Evolutionary conservation across 345 rosid species (phyloP), one percentile per base, ranked within the genome.

Genomic region (Cochlearia excelsa): DNA sequence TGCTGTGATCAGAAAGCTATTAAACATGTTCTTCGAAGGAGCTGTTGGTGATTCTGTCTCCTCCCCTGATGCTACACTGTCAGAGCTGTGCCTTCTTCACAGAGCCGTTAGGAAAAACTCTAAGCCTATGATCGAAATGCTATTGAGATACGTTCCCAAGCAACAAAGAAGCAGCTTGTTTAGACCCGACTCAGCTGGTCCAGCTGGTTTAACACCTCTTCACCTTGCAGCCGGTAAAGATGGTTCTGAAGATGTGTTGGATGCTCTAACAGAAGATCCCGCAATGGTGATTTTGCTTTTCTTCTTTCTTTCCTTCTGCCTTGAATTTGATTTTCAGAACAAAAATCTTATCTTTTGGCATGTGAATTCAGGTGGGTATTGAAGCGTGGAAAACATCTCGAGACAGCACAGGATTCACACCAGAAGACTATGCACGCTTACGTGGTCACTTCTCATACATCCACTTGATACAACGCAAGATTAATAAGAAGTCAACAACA

Each of bases 161-260:
- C 59, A 61, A 30, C 71, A 54, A 49, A 45, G 35, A 30, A 46
- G 52, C 5, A 74, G 68, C 61, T 67, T 90, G 75, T 94, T 94
- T 66, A 84, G 80, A 74, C 99, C 99, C 1, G 90, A 94, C 75
- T 83, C 63, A 38, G n/a, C 69, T 10, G 99, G 99, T 62, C 96
- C 97, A 45, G 90, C 82, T 26, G 95, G 99, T 76, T 80, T 90
- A 83, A 94, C 99, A 26, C 97, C 99, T 74, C 95, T 90, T 61
- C 99, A 94, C 77, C 85, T 94, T 62, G 99, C 96, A 52, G 99
- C 99, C 1, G 99, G 99, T 57, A 94, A 84, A 85, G 99, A 94
- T 76, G 90, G 83, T 64, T 90, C 99, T 29, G 96, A 94, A 78
- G 90, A 80, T 54, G 84, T 87, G 35, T 65, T 94, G 65, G 93